Conservation (phyloP, 768 basidiomycete genomes). For the Agaricus sinodeliciosus region DNA sequence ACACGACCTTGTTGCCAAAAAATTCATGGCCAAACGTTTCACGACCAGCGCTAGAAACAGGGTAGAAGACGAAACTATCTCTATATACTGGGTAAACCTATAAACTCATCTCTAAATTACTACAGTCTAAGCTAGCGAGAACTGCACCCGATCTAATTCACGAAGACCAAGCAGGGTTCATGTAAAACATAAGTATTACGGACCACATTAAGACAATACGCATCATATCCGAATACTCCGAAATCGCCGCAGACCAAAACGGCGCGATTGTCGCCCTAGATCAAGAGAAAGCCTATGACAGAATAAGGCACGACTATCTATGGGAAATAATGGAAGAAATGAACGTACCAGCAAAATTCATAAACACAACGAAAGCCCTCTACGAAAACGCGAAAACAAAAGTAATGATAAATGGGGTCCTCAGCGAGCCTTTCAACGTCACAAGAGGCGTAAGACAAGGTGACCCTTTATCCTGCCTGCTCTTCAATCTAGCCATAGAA, state of each 20-base stretch:
- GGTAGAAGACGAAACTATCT: no score
- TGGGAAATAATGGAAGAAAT: constrained; percentile 17
- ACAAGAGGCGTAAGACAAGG: constrained; percentile 28
- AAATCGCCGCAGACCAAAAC: constrained; percentile 18
- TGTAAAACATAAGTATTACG: constrained; percentile 20
- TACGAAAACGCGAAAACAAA: constrained; percentile 23
- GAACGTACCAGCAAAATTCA: constrained; percentile 22
- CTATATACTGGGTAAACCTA: no score
- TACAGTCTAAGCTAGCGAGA: constrained; percentile 13
- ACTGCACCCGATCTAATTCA: constrained; percentile 19
- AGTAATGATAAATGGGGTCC: constrained; percentile 26
- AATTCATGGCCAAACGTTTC: no score
- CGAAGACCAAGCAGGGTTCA: constrained; percentile 30
- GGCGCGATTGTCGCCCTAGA: constrained; percentile 21
- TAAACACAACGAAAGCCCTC: constrained; percentile 19
- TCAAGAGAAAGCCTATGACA: constrained; percentile 35
- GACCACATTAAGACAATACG: constrained; percentile 25
- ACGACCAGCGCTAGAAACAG: no score
- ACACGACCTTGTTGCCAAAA: no score
- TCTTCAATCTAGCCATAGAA: constrained; percentile 30
- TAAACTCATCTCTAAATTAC: constrained; percentile 22
- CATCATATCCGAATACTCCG: constrained; percentile 16
- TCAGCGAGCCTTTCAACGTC: constrained; percentile 19
- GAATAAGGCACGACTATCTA: constrained; percentile 25
- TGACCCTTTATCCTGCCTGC: constrained; percentile 29